Conservation (phyloP, 108 stramenopile species). For the Nitzschia sp. region DNA sequence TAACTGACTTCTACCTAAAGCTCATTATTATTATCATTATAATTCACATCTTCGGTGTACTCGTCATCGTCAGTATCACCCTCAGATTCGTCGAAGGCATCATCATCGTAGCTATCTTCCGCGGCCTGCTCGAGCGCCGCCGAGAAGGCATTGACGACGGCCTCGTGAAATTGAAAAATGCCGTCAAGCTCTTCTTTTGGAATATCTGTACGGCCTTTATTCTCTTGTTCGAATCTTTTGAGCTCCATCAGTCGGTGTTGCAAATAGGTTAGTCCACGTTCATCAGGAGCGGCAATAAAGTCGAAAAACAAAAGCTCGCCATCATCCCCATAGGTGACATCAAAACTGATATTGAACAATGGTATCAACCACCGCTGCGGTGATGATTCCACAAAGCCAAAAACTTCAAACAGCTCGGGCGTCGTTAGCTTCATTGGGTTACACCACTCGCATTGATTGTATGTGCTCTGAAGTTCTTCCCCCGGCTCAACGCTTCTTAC, state of each 20-base stretch:
- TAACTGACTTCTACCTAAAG: no score
- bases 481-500: neutral
- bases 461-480: slow-evolving; percentile 5
- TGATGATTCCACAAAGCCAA: slow-evolving; percentile 8
- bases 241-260: neutral
- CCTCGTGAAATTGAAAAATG: neutral
- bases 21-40: no score
- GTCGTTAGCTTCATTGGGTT: slow-evolving; percentile 5
- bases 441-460: no score
- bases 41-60: no score
- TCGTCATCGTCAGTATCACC: no score
- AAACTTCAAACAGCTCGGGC: slow-evolving; percentile 11
- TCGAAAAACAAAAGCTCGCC: neutral
- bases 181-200: neutral
- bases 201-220: neutral
- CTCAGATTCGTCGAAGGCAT: no score
- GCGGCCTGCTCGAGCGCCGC: neutral
- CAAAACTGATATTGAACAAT: neutral
- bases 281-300: neutral
- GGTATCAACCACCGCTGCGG: slow-evolving; percentile 19
- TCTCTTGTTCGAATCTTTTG: neutral
- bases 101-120: no score
- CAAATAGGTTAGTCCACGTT: neutral
- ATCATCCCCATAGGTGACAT: neutral
- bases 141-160: neutral